phyloP scores from a whole-genome alignment of 2,329 filamentous ascomycete species.

The Epichloe gansuensis region DNA sequence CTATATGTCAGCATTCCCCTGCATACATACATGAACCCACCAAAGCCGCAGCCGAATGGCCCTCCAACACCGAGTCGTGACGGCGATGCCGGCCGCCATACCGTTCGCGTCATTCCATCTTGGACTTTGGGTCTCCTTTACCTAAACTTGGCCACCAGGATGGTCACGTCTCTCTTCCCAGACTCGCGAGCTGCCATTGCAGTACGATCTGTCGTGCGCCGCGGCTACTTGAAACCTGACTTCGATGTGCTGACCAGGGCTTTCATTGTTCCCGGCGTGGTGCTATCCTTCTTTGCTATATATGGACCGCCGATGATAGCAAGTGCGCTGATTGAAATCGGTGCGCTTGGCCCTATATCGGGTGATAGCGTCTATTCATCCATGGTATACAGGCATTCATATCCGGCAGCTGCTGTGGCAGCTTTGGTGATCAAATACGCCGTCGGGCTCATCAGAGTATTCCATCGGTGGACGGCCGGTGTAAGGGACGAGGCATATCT shows the following conservation, averaged over 20 bases:
- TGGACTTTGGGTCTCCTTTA: slow-evolving; percentile 93
- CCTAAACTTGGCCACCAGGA: slow-evolving; percentile 62
- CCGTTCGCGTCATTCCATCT: slow-evolving; percentile 77
- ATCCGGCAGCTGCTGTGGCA: slow-evolving; percentile 50
- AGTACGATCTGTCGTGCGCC: slow-evolving; percentile 58
- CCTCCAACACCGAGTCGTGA: slow-evolving; percentile 8
- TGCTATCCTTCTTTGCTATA: slow-evolving; percentile 52
- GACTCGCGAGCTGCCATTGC: slow-evolving; percentile 62
- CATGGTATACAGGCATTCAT: slow-evolving; percentile 48
- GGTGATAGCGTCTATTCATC: slow-evolving; percentile 18
- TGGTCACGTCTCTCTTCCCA: slow-evolving; percentile 55
- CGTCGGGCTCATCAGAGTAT: slow-evolving; percentile 44
- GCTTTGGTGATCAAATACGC: slow-evolving; percentile 30
- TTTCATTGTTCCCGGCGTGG: slow-evolving; percentile 65
- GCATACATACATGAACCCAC: slow-evolving; percentile 58
- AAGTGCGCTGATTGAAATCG: slow-evolving; percentile 15
- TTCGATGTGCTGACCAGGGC: slow-evolving; percentile 68
- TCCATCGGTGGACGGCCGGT: slow-evolving; percentile 64
- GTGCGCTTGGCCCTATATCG: slow-evolving; percentile 13
- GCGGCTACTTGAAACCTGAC: slow-evolving; percentile 71
- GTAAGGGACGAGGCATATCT: slow-evolving; percentile 93
- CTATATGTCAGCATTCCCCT: slow-evolving; percentile 81
- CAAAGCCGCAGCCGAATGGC: slow-evolving; percentile 17
- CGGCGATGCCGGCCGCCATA: slow-evolving; percentile 37
- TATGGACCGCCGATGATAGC: slow-evolving; percentile 51